Base-by-base conservation (phyloP, 2,329 filamentous ascomycete species). In the Colletotrichum spaethianum region DNA sequence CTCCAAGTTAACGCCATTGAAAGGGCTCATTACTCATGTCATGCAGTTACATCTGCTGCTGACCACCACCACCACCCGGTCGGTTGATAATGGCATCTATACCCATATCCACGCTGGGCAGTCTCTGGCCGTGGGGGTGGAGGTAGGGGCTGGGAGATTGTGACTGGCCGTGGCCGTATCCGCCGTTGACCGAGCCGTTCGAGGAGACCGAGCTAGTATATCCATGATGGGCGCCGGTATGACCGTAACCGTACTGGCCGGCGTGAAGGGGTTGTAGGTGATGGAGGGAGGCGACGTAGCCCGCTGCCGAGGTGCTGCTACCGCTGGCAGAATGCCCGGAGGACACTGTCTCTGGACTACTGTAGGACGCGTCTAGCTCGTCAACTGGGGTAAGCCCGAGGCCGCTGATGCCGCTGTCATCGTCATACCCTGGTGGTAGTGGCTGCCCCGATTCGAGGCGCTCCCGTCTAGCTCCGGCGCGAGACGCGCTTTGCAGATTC, bases 381-480 rank as follows among this genome's bases (percentile, higher is more conserved):
- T 90, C 88, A 82, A 88, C 85, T 78, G 87, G 86, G 73, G 86
- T 89, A 80, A 90, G 83, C 81, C 83, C 87, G 82, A 88, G 87
- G 81, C 86, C 87, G 79, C 88, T 91, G 84, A 93, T 89, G 79
- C 90, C 92, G 83, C 90, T 93, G 84, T 94, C 92, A 84, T 93
- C 92, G 83, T 89, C 88, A 86, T 89, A 89, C 82, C 83, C 85
- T 81, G 73, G 65, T 74, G 82, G 79, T 52, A 83, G 77, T 70
- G 78, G 77, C 74, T 86, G 82, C 63, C 83, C 82, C 40, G 82
- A 83, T 82, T 88, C 88, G 76, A 89, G 83, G 72, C 89, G 89
- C 83, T 91, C 91, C 77, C 91, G 91, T 75, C 91, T 90, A 70
- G 89, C 86, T 70, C 89, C 90, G 67, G 91, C 88, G 73, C 93